Percentiles rank a stretch among this genome's conserved stretches.
phyloP scores from a whole-genome alignment of 805 yeast genomes.

The Isabelozyma heimii region DNA sequence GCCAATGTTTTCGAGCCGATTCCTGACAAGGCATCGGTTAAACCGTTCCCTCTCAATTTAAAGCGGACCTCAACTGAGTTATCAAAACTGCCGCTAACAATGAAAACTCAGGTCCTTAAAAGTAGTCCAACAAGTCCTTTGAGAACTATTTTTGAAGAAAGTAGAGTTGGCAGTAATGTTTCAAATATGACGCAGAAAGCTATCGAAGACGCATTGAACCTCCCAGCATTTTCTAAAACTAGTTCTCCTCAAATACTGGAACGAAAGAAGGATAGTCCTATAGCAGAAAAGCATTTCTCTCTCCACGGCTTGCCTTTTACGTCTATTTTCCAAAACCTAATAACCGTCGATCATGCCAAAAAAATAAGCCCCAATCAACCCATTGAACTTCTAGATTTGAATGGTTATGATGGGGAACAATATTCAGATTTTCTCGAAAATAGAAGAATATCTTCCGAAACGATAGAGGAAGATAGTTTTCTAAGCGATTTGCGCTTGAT shows the following conservation, averaged over 20 bases:
- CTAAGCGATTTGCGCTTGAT: neutral
- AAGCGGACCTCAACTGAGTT: neutral
- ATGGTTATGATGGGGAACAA: neutral
- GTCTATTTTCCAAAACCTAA: constrained; percentile 6
- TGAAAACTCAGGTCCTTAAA: neutral
- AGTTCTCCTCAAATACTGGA: neutral
- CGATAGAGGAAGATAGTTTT: neutral
- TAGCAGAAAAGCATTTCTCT: constrained; percentile 5
- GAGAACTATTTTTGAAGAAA: neutral
- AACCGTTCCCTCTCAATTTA: neutral
- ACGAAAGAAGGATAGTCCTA: neutral
- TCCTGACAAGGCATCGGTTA: neutral
- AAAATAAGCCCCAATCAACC: neutral
- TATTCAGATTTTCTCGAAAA: neutral
- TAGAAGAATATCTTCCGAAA: neutral
- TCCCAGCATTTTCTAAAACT: neutral
- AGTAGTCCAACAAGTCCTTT: neutral
- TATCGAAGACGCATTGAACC: neutral
- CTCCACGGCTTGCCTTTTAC: constrained; percentile 13
- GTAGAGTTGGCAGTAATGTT: neutral
- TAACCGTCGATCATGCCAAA: neutral
- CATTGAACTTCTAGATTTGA: neutral
- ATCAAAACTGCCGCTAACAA: neutral
- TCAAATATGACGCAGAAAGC: neutral
- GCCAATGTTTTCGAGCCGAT: neutral